Evolutionary conservation across 176 grass and related monocot species (phyloP).

Genomic region (Oryza glaberrima): DNA sequence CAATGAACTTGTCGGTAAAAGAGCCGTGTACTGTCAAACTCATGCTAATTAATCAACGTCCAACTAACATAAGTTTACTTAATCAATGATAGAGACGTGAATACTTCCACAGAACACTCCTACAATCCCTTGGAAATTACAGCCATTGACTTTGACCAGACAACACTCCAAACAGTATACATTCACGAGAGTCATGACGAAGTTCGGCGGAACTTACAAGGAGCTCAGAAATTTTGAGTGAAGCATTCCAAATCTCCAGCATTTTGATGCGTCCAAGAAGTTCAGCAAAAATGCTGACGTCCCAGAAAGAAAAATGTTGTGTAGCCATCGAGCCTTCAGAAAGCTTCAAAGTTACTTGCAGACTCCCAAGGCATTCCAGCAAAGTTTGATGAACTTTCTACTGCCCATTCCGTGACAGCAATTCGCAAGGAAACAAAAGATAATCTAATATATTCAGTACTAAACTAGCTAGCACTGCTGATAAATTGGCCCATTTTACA

Average conservation of each 20-base stretch:
- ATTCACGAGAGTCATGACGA: not conserved
- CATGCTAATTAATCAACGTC: not conserved
- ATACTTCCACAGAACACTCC: not conserved
- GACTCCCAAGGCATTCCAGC: too few species aligned
- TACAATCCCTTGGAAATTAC: not conserved
- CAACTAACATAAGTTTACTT: not conserved
- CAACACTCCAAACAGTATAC: not conserved
- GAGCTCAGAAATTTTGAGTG: not conserved
- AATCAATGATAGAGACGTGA: not conserved
- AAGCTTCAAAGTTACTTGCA: not conserved
- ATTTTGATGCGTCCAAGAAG: not conserved
- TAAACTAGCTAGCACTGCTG: not conserved
- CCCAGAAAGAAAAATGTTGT: not conserved
- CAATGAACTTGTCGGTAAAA: not conserved
- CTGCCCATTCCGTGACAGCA: not conserved
- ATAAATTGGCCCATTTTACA: not conserved
- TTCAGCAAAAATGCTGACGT: not conserved
- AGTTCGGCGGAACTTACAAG: slow-evolving; percentile 1
- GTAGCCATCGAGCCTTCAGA: not conserved
- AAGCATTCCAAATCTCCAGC: not conserved
- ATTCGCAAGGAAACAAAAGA: not conserved
- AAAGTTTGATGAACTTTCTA: not conserved
- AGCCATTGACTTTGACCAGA: slow-evolving; percentile 1
- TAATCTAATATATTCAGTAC: not conserved
- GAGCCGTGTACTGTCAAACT: not conserved